Percentiles rank a stretch among this genome's conserved stretches.
phyloP scores from a whole-genome alignment of 2,329 filamentous ascomycete species.

The Ascochyta fabae region DNA sequence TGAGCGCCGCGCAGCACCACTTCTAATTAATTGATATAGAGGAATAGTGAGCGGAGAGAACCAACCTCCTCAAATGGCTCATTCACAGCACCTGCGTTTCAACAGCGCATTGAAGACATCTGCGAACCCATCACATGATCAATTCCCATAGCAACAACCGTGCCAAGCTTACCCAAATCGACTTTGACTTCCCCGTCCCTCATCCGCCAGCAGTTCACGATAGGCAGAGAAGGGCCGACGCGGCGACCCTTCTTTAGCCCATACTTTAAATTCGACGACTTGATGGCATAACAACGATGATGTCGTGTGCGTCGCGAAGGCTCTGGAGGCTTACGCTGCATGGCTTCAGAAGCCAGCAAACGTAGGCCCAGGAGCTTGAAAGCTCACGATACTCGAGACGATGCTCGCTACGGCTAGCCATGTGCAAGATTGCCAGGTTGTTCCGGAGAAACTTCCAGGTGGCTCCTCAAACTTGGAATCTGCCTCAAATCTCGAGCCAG shows the following conservation, averaged over 20 bases:
- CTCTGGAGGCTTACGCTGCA: constrained; percentile 3
- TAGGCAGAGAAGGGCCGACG: constrained; percentile 11
- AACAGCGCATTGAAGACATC: constrained; percentile 1
- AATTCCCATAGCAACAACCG: neutral
- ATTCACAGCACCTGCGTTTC: neutral
- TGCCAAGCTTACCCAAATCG: constrained; percentile 2
- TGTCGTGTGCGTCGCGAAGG: constrained; percentile 10
- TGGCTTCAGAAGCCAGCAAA: neutral
- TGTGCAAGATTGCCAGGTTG: neutral
- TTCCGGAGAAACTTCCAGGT: constrained; percentile 7
- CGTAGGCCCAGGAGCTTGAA: constrained; percentile 1
- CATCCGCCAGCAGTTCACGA: constrained; percentile 4
- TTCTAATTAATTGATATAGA: neutral
- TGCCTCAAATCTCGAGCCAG: constrained; percentile 1
- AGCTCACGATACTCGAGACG: neutral
- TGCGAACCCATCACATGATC: constrained; percentile 1
- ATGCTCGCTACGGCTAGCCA: constrained; percentile 1
- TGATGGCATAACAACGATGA: constrained; percentile 3
- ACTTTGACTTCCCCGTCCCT: neutral
- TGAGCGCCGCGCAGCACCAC: neutral
- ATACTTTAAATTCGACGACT: constrained; percentile 9
- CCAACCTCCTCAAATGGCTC: neutral
- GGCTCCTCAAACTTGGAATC: constrained; percentile 1
- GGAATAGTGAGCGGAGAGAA: no score
- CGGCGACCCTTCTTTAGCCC: constrained; percentile 6